Conservation (phyloP, 1,284 basidiomycete genomes). For the Ustanciosporium gigantosporum region DNA sequence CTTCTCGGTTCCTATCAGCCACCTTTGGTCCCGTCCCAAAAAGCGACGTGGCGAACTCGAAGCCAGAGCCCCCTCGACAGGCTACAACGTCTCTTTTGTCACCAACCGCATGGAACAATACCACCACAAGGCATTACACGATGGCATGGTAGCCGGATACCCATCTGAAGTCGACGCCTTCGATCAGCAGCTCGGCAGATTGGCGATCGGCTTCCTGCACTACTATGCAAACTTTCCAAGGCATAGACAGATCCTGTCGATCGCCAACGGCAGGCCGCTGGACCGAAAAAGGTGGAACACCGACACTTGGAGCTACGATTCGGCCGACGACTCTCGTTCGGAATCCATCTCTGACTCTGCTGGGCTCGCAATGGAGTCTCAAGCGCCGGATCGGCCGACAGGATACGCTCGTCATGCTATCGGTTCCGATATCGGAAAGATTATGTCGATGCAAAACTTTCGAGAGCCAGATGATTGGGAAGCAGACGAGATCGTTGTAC, state of each 20-base stretch:
- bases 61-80: no score
- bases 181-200: slow-evolving; percentile 21
- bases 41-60: not conserved
- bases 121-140: not conserved
- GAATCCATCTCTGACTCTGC: slow-evolving; percentile 1
- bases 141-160: not conserved
- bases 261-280: slow-evolving; percentile 17
- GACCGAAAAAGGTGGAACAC: not conserved
- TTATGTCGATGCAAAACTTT: slow-evolving; percentile 21
- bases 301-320: slow-evolving; percentile 1
- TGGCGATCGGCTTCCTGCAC: slow-evolving; percentile 14
- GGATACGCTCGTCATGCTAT: not conserved
- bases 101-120: slow-evolving; percentile 13
- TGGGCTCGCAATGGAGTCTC: not conserved
- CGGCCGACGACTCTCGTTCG: slow-evolving; percentile 9
- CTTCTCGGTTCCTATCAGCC: slow-evolving; percentile 12
- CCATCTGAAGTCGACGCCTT: not conserved
- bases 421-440: not conserved
- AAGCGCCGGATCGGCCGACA: not conserved
- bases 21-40: slow-evolving; percentile 35
- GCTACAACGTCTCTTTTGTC: not conserved
- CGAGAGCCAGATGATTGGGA: slow-evolving; percentile 48
- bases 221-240: slow-evolving; percentile 16
- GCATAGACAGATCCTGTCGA: slow-evolving; percentile 13
- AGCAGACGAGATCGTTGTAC: slow-evolving; percentile 53